These are phyloP conservation scores for Hanseniaspora lindneri DNA, from an alignment of 805 yeast genomes.

Conservation along the genomic window DNA sequence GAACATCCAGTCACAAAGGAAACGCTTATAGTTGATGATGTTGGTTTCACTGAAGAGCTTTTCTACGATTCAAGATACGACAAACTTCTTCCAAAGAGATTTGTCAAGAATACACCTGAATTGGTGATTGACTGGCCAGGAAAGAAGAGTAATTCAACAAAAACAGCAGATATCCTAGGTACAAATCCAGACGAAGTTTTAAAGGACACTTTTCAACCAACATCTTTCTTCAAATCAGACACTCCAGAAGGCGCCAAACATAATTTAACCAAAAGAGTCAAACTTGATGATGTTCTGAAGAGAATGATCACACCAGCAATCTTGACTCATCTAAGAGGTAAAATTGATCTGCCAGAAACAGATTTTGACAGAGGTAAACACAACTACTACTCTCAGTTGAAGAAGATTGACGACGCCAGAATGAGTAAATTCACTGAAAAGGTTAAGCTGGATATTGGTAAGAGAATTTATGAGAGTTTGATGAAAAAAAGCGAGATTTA, in stretches of 20 bases:
- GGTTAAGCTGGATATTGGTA: constrained; percentile 36
- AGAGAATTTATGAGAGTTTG: constrained; percentile 31
- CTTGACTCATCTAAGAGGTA: constrained; percentile 30
- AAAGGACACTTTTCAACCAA: constrained; percentile 64
- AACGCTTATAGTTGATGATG: constrained; percentile 68
- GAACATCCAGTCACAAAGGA: constrained; percentile 54
- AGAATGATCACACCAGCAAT: constrained; percentile 38
- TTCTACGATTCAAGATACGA: constrained; percentile 67
- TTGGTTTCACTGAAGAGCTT: constrained; percentile 48
- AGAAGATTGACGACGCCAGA: constrained; percentile 26
- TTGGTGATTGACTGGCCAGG: constrained; percentile 76
- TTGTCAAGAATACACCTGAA: constrained; percentile 51
- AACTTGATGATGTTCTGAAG: constrained; percentile 37
- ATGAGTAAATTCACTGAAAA: constrained; percentile 33
- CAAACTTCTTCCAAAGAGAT: constrained; percentile 63
- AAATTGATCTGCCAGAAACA: constrained; percentile 58
- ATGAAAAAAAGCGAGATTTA: constrained; percentile 22
- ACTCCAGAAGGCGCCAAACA: constrained; percentile 54
- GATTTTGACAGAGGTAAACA: constrained; percentile 49
- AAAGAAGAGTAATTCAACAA: constrained; percentile 38
- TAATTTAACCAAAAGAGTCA: constrained; percentile 36
- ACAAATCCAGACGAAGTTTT: constrained; percentile 48
- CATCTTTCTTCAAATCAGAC: constrained; percentile 52
- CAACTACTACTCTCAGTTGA: constrained; percentile 39
- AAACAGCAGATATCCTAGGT: constrained; percentile 45